A percentile compares a stretch with the other conserved stretches of the same genome.
Evolutionary conservation across 257 asterid genomes (phyloP).

Genomic region (Solanum etuberosum): DNA sequence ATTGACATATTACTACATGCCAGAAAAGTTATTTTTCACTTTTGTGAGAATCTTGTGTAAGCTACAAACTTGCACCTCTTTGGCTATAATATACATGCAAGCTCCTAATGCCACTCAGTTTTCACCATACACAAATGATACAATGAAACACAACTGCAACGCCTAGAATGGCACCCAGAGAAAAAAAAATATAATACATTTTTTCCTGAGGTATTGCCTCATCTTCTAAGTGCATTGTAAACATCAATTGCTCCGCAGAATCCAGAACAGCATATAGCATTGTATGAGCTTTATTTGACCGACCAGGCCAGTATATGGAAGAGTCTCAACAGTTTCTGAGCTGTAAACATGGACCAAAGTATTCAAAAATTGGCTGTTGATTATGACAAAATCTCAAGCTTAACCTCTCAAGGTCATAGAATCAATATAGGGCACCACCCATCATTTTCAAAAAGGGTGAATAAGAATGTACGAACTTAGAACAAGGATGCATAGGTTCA

Average conservation of each 20-base stretch:
- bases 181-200: background rate
- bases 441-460: background rate
- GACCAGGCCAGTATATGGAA: background rate
- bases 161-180: background rate
- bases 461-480: background rate
- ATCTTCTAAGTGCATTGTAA: background rate
- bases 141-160: background rate
- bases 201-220: background rate
- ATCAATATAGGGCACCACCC: background rate
- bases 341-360: background rate
- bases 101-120: background rate
- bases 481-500: constrained; percentile 5
- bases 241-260: background rate
- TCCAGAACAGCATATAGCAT: background rate
- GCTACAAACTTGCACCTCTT: background rate
- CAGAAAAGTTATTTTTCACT: background rate
- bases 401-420: background rate
- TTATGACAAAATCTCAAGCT: background rate
- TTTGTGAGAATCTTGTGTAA: background rate
- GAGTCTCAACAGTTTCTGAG: background rate
- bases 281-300: background rate
- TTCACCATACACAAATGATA: background rate
- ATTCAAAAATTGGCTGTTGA: background rate
- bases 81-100: background rate
- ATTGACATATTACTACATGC: background rate